Percentiles rank a stretch among this genome's conserved stretches.
phyloP scores from a whole-genome alignment of 306 rosid genomes.

The Vigna radiata region DNA sequence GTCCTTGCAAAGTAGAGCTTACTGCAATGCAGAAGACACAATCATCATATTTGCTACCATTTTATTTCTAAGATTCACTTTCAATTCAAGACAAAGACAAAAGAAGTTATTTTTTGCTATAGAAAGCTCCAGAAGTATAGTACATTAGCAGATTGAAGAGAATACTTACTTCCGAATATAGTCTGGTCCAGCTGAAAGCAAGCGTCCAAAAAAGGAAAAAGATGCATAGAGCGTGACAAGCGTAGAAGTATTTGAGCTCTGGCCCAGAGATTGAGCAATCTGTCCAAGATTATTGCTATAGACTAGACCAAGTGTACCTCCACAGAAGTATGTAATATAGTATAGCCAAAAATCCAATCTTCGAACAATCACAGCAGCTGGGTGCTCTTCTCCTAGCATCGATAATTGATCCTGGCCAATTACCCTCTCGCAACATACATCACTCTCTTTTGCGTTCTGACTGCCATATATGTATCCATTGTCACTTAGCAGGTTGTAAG shows the following conservation, averaged over 20 bases:
- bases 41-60: constrained; percentile 23
- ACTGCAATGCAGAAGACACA: constrained; percentile 54
- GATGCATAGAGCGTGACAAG: constrained; percentile 84
- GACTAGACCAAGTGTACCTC: constrained; percentile 93
- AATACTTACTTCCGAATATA: constrained; percentile 73
- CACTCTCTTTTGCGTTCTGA: constrained; percentile 37
- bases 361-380: constrained; percentile 58
- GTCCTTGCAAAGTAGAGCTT: constrained; percentile 94
- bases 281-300: constrained; percentile 96
- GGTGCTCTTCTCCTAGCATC: constrained; percentile 87
- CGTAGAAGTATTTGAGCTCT: constrained; percentile 61
- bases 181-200: constrained; percentile 93
- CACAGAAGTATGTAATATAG: constrained; percentile 79
- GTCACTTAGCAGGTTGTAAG: constrained; percentile 37
- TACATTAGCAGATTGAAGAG: background rate
- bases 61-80: constrained; percentile 32
- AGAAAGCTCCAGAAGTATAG: constrained; percentile 6
- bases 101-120: constrained; percentile 9
- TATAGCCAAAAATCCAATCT: constrained; percentile 94
- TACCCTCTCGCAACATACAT: constrained; percentile 53
- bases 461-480: constrained; percentile 38
- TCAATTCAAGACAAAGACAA: constrained; percentile 13
- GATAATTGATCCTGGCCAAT: constrained; percentile 65
- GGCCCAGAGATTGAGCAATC: constrained; percentile 80
- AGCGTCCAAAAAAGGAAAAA: constrained; percentile 92